phyloP scores from a whole-genome alignment of 2,329 filamentous ascomycete genomes.

The Fusarium nisikadoi region DNA sequence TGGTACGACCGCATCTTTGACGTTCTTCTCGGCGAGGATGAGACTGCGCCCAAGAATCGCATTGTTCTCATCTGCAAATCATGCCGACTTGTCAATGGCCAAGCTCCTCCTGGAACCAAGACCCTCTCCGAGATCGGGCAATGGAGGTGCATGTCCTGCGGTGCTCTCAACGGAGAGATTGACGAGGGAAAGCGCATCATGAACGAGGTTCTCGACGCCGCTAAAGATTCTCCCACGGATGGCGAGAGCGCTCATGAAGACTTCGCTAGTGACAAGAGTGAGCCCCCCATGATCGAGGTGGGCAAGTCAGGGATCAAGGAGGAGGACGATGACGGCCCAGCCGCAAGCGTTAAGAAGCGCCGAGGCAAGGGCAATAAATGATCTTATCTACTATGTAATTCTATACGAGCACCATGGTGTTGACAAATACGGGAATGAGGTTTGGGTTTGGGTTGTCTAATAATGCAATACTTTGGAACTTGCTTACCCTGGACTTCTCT shows the following conservation, averaged over 20 bases:
- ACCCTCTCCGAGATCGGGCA: conserved; percentile 80
- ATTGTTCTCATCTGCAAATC: conserved; percentile 84
- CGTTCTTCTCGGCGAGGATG: conserved; percentile 91
- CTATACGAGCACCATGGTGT: conserved; percentile 4
- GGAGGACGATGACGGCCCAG: conserved; percentile 36
- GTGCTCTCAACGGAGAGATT: conserved; percentile 81
- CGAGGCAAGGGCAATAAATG: conserved; percentile 43
- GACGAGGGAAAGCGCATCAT: conserved; percentile 80
- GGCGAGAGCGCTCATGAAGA: conserved; percentile 23
- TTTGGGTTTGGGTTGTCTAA: background rate
- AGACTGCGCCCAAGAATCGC: conserved; percentile 90
- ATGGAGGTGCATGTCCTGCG: conserved; percentile 92
- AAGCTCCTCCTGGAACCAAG: conserved; percentile 88
- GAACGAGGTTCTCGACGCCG: conserved; percentile 65
- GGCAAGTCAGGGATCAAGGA: conserved; percentile 17
- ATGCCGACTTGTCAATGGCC: conserved; percentile 92
- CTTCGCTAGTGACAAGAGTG: background rate
- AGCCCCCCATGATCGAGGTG: conserved; percentile 23
- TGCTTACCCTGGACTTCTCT: background rate
- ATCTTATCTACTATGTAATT: conserved; percentile 24
- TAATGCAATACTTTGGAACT: background rate
- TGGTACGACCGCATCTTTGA: conserved; percentile 98
- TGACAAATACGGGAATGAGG: conserved; percentile 12
- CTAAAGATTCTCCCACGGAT: conserved; percentile 27
- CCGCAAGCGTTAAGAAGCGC: conserved; percentile 42